Base-by-base conservation (phyloP, 139 green algal species). In the Chlorella ohadii region DNA sequence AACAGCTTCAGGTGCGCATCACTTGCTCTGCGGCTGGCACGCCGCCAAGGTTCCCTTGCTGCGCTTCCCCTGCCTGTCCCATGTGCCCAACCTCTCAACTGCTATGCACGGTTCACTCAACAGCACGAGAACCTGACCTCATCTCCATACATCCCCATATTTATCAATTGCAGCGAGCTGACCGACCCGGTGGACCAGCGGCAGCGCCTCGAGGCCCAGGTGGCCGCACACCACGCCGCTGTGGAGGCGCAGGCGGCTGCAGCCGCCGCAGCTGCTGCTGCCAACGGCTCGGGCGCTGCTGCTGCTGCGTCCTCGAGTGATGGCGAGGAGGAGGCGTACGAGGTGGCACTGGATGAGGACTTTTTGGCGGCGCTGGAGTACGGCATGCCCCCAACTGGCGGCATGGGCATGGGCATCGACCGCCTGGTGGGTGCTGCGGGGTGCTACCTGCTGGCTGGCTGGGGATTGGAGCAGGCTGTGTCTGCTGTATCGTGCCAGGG, bases 331-430 rank as follows among this genome's bases (percentile, higher is more conserved):
- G 89, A 71, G n/a, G 88, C 75, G 6, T 92, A 91, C 44, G 84
- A 96, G 87, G 88, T 97, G 38, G 76, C 84, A 25, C 85, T 99
- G n/a, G 97, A 99, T 89, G 95, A 98, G 61, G 97, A 99, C 90
- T 99, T 99, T 85, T 78, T 99, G 31, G 95, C 90, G 6, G 97
- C 97, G 28, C 89, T 99, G 34, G 97, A 99, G 89, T 95, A 98
- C 82, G 97, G 97, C 66, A 97, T 99, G 95, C 97, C 97, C 23
- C 97, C 97, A 12, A 98, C 96, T 20, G 97, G 90, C 7, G 97
- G 97, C 34, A 96, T 99, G 92, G 97, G 97, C 31, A 94, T 99
- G 47, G 97, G 97, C 41, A 93, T 99, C n/a, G 97, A 99, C 80
- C 88, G 97, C 3, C 86, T 99, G 44, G 95, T 59, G 51, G 51